Evolutionary conservation across 345 rosid species (phyloP).

Genomic region (Erucastrum elatum): DNA sequence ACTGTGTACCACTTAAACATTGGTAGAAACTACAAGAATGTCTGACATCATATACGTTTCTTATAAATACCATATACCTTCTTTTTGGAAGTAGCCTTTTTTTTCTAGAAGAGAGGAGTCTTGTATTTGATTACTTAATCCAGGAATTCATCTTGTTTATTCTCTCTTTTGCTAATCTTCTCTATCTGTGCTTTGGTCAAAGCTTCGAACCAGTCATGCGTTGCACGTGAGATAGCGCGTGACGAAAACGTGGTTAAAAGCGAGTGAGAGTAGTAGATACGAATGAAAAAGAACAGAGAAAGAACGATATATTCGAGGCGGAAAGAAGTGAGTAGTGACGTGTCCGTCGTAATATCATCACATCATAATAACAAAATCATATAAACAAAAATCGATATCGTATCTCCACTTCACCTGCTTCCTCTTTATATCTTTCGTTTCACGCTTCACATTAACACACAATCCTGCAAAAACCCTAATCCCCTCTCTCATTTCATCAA

Average conservation of each 20-base stretch:
- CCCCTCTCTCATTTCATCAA: not conserved
- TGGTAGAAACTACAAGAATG: no score
- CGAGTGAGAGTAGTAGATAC: slow-evolving; percentile 1
- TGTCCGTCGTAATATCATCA: no score
- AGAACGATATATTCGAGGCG: slow-evolving; percentile 15
- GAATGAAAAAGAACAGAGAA: not conserved
- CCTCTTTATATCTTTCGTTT: not conserved
- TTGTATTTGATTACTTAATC: no score
- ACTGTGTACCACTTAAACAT: no score
- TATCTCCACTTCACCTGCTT: not conserved
- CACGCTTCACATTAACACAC: not conserved
- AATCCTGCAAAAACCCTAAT: slow-evolving; percentile 7
- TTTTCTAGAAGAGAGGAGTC: no score
- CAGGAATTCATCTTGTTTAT: no score
- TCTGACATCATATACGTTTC: no score
- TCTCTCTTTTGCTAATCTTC: no score
- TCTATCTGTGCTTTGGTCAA: not conserved
- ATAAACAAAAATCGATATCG: not conserved
- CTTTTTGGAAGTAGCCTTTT: no score
- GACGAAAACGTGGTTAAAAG: not conserved
- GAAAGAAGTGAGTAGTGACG: not conserved
- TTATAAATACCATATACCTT: no score
- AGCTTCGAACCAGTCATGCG: not conserved
- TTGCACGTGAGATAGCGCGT: slow-evolving; percentile 30
- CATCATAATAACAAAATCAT: not conserved